A percentile compares a stretch with the other conserved stretches of the same genome.
Evolutionary conservation across 2,329 filamentous ascomycete species (phyloP).

Genomic region (Talaromyces sp.): DNA sequence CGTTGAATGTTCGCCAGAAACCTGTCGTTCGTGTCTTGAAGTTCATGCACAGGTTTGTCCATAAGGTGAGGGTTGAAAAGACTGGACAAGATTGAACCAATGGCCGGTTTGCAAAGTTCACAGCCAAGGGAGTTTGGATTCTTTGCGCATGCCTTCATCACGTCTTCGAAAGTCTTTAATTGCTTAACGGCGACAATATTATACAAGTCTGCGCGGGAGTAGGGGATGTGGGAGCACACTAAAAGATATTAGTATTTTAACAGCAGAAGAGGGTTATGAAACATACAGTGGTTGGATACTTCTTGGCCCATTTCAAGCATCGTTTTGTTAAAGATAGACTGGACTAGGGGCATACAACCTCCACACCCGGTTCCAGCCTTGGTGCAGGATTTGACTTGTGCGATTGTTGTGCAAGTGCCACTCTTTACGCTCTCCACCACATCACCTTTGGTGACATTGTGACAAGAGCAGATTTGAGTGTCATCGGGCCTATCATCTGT

Average conservation of each 20-base stretch:
- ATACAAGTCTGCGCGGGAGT: constrained; percentile 82
- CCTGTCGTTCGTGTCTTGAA: constrained; percentile 87
- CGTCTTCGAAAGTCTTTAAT: constrained; percentile 63
- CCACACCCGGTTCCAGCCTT: constrained; percentile 89
- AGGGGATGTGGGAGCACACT: constrained; percentile 76
- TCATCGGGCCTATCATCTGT: constrained; percentile 56
- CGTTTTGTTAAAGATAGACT: constrained; percentile 82
- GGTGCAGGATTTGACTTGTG: constrained; percentile 80
- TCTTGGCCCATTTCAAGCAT: constrained; percentile 82
- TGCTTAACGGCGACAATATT: constrained; percentile 81
- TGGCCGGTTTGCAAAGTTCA: constrained; percentile 77
- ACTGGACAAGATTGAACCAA: constrained; percentile 74
- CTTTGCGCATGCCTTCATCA: constrained; percentile 74
- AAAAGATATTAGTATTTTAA: constrained; percentile 10
- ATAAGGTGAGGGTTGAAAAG: constrained; percentile 82
- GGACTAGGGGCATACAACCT: constrained; percentile 82
- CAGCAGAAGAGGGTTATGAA: neutral
- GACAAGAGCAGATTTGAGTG: constrained; percentile 85
- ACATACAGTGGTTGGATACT: constrained; percentile 66
- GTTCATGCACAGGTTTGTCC: constrained; percentile 61
- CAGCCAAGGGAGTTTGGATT: constrained; percentile 70
- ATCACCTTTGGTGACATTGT: constrained; percentile 85
- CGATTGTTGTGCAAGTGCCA: constrained; percentile 73
- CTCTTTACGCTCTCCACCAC: constrained; percentile 67
- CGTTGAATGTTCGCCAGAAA: constrained; percentile 87